Evolutionary conservation across 768 basidiomycete species (phyloP).

Genomic region (Leccinum fibrillosum): DNA sequence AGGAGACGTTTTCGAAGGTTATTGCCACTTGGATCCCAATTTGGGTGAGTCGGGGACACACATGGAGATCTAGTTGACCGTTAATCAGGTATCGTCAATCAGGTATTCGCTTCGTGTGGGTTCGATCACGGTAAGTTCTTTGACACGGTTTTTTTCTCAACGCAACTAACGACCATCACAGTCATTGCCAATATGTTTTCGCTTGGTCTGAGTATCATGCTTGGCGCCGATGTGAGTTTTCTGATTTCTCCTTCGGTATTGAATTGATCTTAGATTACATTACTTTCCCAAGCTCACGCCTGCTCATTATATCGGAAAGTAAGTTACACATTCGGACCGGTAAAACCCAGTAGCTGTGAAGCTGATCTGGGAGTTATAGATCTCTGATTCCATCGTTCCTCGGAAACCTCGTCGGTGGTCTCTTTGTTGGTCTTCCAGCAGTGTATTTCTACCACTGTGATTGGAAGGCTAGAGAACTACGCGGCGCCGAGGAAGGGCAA

Average conservation of each 20-base stretch:
- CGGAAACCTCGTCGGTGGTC: conserved; percentile 66
- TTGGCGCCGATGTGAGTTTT: conserved; percentile 55
- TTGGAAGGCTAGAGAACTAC: conserved; percentile 38
- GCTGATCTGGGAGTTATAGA: conserved; percentile 21
- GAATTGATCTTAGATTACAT: neutral
- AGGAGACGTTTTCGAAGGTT: conserved; percentile 68
- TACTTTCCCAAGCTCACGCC: conserved; percentile 17
- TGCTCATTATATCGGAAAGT: conserved; percentile 56
- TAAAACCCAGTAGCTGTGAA: neutral
- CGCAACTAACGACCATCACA: conserved; percentile 28
- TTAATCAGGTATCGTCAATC: neutral
- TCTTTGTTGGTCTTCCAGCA: conserved; percentile 62
- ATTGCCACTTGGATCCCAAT: conserved; percentile 71
- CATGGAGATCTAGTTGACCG: neutral
- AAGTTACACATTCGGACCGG: conserved; percentile 14
- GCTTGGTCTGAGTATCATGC: conserved; percentile 66
- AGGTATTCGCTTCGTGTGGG: conserved; percentile 69
- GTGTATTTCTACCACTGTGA: conserved; percentile 62
- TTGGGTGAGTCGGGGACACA: conserved; percentile 44
- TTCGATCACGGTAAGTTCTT: conserved; percentile 60
- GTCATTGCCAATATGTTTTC: conserved; percentile 79
- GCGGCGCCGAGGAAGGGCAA: conserved; percentile 37
- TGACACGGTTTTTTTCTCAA: neutral
- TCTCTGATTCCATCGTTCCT: conserved; percentile 64
- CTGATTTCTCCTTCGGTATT: neutral